Evolutionary conservation across 2,329 filamentous ascomycete species (phyloP).

Genomic region (Bipolaris bicolor): DNA sequence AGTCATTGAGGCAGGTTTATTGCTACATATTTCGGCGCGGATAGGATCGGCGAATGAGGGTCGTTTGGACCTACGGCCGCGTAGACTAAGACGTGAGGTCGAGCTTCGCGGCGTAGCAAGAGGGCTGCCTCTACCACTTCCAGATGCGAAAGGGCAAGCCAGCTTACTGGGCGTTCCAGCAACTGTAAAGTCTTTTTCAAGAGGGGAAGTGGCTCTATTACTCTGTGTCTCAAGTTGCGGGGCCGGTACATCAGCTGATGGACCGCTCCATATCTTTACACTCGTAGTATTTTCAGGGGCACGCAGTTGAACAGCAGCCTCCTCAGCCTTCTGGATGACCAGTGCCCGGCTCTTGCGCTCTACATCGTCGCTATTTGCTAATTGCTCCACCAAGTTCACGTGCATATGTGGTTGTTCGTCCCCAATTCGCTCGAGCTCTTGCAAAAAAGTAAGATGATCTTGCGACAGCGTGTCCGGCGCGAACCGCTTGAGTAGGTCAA

Average conservation of each 20-base stretch:
- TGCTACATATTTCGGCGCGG: conserved; percentile 50
- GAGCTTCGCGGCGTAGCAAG: conserved; percentile 52
- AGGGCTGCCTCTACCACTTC: conserved; percentile 53
- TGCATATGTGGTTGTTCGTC: conserved; percentile 34
- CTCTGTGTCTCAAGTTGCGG: conserved; percentile 32
- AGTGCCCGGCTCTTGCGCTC: conserved; percentile 43
- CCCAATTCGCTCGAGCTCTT: conserved; percentile 47
- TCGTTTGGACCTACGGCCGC: conserved; percentile 48
- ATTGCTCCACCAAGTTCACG: conserved; percentile 44
- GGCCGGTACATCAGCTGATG: conserved; percentile 39
- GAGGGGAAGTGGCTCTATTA: conserved; percentile 49
- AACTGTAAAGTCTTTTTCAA: conserved; percentile 92
- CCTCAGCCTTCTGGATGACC: conserved; percentile 45
- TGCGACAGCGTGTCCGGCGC: conserved; percentile 47
- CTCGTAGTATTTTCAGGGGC: conserved; percentile 31
- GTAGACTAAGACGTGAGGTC: conserved; percentile 45
- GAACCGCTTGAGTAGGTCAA: conserved; percentile 50
- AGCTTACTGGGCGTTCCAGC: conserved; percentile 79
- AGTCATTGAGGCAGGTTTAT: conserved; percentile 55
- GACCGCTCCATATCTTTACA: conserved; percentile 52
- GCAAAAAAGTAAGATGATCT: conserved; percentile 49
- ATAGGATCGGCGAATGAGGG: conserved; percentile 53
- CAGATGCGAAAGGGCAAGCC: conserved; percentile 76
- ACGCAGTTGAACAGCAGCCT: conserved; percentile 38
- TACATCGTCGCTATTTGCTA: conserved; percentile 44